Evolutionary conservation across 1,284 basidiomycete species (phyloP).

Genomic region (Ganoderma boninense): DNA sequence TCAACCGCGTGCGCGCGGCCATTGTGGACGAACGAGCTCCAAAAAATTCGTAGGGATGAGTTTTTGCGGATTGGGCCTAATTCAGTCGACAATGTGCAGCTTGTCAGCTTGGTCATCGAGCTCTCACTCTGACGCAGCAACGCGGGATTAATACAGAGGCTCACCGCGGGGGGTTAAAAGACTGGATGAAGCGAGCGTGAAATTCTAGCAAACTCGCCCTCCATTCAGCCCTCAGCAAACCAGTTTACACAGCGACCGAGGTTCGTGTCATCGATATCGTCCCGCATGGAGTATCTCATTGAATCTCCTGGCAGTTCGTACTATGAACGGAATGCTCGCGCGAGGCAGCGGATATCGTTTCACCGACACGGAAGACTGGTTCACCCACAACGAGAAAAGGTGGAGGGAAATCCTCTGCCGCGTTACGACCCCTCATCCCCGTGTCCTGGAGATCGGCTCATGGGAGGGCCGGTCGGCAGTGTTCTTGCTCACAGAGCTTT

Average conservation of each 20-base stretch:
- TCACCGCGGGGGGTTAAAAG: background rate
- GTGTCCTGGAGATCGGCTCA: slow-evolving; percentile 65
- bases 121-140: background rate
- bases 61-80: background rate
- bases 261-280: background rate
- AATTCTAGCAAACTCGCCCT: background rate
- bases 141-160: background rate
- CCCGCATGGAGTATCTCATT: slow-evolving; percentile 1
- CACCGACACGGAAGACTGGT: slow-evolving; percentile 65
- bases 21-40: background rate
- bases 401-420: slow-evolving; percentile 53
- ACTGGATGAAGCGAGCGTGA: background rate
- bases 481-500: slow-evolving; percentile 58
- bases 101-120: background rate
- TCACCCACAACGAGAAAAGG: slow-evolving; percentile 51
- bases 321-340: background rate
- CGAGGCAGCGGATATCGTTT: slow-evolving; percentile 43
- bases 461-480: slow-evolving; percentile 71
- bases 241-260: background rate
- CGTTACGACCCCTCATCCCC: slow-evolving; percentile 47
- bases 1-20: background rate
- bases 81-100: background rate
- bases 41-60: background rate
- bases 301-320: background rate
- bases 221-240: background rate